phyloP scores from a whole-genome alignment of 176 grass and related monocot species.

The Dactylis glomerata region DNA sequence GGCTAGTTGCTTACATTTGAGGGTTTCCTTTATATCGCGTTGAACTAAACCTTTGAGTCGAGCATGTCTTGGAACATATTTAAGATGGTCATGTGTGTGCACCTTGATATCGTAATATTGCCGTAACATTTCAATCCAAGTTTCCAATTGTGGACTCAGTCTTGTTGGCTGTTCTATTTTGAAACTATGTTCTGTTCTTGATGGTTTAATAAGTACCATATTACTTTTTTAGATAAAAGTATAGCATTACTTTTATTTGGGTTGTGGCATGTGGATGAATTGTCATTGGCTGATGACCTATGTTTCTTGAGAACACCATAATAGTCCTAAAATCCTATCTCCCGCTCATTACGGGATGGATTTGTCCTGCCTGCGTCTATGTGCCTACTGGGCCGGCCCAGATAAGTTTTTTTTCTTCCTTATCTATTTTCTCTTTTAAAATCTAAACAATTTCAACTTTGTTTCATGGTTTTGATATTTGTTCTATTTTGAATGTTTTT shows the following conservation, averaged over 20 bases:
- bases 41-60: background rate
- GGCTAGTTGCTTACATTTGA: background rate
- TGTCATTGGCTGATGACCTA: background rate
- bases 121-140: background rate
- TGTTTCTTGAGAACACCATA: background rate
- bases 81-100: background rate
- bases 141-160: background rate
- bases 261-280: background rate
- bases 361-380: no score
- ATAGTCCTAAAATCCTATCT: no score
- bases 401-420: no score
- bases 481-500: no score
- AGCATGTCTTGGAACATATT: background rate
- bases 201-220: no score
- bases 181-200: background rate
- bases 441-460: no score
- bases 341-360: no score
- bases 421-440: no score
- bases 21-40: background rate
- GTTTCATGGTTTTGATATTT: no score
- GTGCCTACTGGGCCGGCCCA: no score
- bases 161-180: background rate
- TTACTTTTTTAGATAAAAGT: no score
- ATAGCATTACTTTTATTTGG: background rate
- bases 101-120: background rate